These are phyloP conservation scores for Metarhizium album DNA, from an alignment of 2,329 filamentous ascomycete genomes.

Conservation along the genomic window DNA sequence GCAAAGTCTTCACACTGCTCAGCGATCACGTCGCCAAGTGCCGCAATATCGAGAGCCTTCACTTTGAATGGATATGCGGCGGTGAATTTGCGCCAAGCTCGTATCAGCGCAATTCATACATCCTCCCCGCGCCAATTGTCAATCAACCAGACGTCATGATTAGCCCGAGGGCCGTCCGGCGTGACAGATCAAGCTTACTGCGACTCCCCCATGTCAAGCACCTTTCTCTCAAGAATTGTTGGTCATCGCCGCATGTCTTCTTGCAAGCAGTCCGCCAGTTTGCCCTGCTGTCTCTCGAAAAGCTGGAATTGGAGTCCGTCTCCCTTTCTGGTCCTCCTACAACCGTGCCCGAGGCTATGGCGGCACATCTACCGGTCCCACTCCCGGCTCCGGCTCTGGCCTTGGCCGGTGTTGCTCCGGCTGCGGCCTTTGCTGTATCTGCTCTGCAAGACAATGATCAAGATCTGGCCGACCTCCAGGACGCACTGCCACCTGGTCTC, in stretches of 20 bases:
- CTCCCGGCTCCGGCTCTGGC: not conserved
- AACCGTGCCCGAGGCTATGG: constrained; percentile 11
- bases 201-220: constrained; percentile 45
- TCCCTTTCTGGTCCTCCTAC: constrained; percentile 45
- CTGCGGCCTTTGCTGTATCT: not conserved
- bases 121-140: constrained; percentile 51
- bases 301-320: constrained; percentile 50
- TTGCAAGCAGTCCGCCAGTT: constrained; percentile 38
- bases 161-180: constrained; percentile 17
- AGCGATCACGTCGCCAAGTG: constrained; percentile 35
- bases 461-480: not conserved
- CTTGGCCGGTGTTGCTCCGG: too few species aligned
- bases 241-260: constrained; percentile 50
- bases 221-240: constrained; percentile 58
- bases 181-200: constrained; percentile 29
- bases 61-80: constrained; percentile 56
- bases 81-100: constrained; percentile 55
- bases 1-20: constrained; percentile 42
- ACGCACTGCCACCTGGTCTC: not conserved
- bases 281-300: constrained; percentile 34
- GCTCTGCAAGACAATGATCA: not conserved
- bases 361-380: constrained; percentile 3
- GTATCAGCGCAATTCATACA: constrained; percentile 48
- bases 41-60: constrained; percentile 43
- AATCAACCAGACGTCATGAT: constrained; percentile 22